Percentiles rank a stretch among this genome's conserved stretches.
Evolutionary conservation across 1,284 basidiomycete genomes (phyloP).

Genomic region (Trichosporon ovoides): DNA sequence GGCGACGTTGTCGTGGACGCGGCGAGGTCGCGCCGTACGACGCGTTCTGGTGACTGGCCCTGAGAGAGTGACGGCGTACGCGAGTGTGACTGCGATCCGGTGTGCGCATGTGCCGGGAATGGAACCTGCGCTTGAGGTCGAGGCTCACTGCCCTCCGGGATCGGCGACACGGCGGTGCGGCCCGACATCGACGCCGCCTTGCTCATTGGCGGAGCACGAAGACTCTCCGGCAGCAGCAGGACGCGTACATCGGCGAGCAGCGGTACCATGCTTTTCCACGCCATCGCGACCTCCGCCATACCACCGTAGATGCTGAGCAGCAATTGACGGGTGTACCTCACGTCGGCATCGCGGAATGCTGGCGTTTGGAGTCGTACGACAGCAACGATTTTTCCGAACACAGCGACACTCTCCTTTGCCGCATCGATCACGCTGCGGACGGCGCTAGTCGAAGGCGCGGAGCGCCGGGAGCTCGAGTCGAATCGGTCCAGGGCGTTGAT

Average conservation of each 20-base stretch:
- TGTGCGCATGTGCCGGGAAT: background rate
- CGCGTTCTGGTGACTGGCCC: slow-evolving; percentile 7
- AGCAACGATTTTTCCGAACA: slow-evolving; percentile 79
- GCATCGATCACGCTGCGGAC: slow-evolving; percentile 76
- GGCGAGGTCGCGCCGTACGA: background rate
- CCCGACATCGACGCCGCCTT: slow-evolving; percentile 21
- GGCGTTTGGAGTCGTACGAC: slow-evolving; percentile 75
- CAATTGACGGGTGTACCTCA: slow-evolving; percentile 81
- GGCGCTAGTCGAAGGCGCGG: slow-evolving; percentile 57
- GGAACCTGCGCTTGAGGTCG: slow-evolving; percentile 8
- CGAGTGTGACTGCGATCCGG: background rate
- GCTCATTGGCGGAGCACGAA: slow-evolving; percentile 17
- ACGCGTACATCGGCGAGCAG: slow-evolving; percentile 67
- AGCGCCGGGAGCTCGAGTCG: slow-evolving; percentile 71
- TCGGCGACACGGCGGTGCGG: slow-evolving; percentile 48
- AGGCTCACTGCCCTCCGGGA: slow-evolving; percentile 41
- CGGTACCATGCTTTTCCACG: slow-evolving; percentile 75
- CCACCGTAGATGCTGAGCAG: slow-evolving; percentile 85
- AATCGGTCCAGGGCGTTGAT: slow-evolving; percentile 89
- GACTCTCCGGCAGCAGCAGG: slow-evolving; percentile 50
- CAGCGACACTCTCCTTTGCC: slow-evolving; percentile 79
- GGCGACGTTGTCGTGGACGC: slow-evolving; percentile 10
- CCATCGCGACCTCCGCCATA: slow-evolving; percentile 76
- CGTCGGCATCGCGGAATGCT: slow-evolving; percentile 62
- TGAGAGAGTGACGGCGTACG: background rate